Evolutionary conservation across 305 asterid genomes (phyloP).

Genomic region (Fraxinus floribunda): DNA sequence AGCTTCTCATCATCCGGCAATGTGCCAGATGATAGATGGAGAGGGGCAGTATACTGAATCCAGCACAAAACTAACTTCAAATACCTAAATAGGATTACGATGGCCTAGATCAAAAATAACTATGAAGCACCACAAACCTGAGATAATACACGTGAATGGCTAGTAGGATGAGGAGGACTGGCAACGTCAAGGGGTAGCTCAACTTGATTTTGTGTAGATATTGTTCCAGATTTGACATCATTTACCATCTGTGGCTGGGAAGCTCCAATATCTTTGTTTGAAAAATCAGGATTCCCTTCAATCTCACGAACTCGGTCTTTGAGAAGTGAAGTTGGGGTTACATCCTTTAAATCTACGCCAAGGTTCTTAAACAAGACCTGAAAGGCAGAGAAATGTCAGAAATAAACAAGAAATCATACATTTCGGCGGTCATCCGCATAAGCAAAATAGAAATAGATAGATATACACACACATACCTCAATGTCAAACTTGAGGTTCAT

Average conservation of each 20-base stretch:
- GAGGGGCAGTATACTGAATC: slow-evolving; percentile 63
- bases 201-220: slow-evolving; percentile 66
- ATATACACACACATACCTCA: slow-evolving; percentile 51
- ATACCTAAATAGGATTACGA: neutral
- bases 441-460: neutral
- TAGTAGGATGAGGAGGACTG: slow-evolving; percentile 56
- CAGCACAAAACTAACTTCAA: slow-evolving; percentile 26
- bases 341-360: slow-evolving; percentile 87
- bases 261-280: slow-evolving; percentile 62
- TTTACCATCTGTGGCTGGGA: slow-evolving; percentile 64
- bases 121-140: slow-evolving; percentile 52
- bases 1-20: slow-evolving; percentile 71
- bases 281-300: slow-evolving; percentile 99
- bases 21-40: slow-evolving; percentile 69
- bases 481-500: slow-evolving; percentile 98
- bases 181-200: slow-evolving; percentile 72
- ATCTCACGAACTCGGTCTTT: slow-evolving; percentile 77
- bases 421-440: neutral
- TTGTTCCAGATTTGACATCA: slow-evolving; percentile 71
- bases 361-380: slow-evolving; percentile 96
- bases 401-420: slow-evolving; percentile 4
- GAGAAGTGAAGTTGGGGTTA: slow-evolving; percentile 77
- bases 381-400: slow-evolving; percentile 23
- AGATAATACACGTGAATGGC: slow-evolving; percentile 65
- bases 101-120: neutral